These are phyloP conservation scores for Ramalina intermedia DNA, from an alignment of 495 filamentous ascomycete species.

Conservation along the genomic window DNA sequence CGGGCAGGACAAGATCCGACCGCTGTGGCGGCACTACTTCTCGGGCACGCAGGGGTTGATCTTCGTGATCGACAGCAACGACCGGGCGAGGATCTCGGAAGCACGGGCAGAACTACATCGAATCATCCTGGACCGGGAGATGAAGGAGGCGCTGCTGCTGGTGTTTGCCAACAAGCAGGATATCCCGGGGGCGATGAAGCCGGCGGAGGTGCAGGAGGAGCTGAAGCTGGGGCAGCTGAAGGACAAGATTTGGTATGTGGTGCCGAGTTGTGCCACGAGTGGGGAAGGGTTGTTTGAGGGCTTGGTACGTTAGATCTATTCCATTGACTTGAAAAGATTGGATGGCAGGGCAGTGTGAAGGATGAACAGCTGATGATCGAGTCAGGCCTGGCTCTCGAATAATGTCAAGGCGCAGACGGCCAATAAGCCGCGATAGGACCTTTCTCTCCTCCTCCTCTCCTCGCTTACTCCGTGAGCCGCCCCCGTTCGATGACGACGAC, in stretches of 20 bases:
- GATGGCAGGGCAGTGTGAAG: neutral
- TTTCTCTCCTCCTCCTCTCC: neutral
- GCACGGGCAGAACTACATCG: conserved; percentile 79
- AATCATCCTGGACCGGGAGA: conserved; percentile 94
- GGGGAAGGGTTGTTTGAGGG: conserved; percentile 92
- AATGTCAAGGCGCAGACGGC: conserved; percentile 68
- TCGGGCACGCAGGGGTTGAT: conserved; percentile 96
- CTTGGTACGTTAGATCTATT: conserved; percentile 40
- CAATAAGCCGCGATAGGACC: conserved; percentile 4
- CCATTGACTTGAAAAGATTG: neutral
- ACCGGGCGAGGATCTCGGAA: conserved; percentile 76
- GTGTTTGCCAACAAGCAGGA: conserved; percentile 99
- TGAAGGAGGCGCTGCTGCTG: conserved; percentile 87
- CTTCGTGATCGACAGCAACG: conserved; percentile 91
- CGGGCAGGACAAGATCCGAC: conserved; percentile 99
- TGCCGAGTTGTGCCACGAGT: conserved; percentile 86
- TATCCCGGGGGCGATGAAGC: conserved; percentile 74
- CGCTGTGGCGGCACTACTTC: conserved; percentile 98
- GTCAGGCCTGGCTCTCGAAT: conserved; percentile 79
- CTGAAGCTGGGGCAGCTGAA: conserved; percentile 75
- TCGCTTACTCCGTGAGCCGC: neutral
- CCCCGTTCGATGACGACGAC: neutral
- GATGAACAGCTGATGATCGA: neutral
- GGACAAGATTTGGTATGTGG: conserved; percentile 91
- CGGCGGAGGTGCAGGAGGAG: conserved; percentile 70